These are phyloP conservation scores for Aspergillus cavernicola DNA, from an alignment of 495 filamentous ascomycete species.

Conservation along the genomic window DNA sequence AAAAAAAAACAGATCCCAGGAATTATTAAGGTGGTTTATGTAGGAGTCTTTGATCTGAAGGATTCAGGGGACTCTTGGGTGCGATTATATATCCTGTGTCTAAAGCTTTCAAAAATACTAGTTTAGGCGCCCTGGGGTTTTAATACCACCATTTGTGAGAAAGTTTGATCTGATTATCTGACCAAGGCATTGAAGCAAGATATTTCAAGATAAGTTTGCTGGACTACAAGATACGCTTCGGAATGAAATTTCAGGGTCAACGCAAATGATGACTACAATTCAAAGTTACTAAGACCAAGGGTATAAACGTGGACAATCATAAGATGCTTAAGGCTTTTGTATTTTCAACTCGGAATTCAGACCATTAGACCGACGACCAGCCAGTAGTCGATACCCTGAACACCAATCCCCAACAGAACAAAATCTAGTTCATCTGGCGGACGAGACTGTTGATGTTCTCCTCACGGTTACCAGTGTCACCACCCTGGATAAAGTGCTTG, in stretches of 20 bases:
- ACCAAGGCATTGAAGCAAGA: too few relatives aligned
- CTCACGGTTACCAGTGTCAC: constrained; percentile 96
- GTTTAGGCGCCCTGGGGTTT: too few relatives aligned
- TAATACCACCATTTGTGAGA: too few relatives aligned
- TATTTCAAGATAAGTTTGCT: too few relatives aligned
- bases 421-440: constrained; percentile 93
- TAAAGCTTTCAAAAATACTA: too few relatives aligned
- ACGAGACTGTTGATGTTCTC: constrained; percentile 97
- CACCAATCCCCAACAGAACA: constrained; percentile 14
- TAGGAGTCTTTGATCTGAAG: too few relatives aligned
- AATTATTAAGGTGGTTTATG: too few relatives aligned
- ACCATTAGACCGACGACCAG: constrained; percentile 41
- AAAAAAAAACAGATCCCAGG: too few relatives aligned
- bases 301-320: constrained; percentile 13
- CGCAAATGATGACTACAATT: constrained; percentile 4
- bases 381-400: constrained; percentile 31
- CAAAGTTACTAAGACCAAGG: neutral
- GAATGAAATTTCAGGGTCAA: neutral
- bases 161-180: too few relatives aligned
- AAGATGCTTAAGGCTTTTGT: constrained; percentile 39
- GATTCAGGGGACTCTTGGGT: too few relatives aligned
- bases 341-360: constrained; percentile 33
- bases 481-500: constrained; percentile 98
- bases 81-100: too few relatives aligned
- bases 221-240: neutral